Base-by-base conservation (phyloP, 495 filamentous ascomycete genomes). In the Penicillium cinerascens region DNA sequence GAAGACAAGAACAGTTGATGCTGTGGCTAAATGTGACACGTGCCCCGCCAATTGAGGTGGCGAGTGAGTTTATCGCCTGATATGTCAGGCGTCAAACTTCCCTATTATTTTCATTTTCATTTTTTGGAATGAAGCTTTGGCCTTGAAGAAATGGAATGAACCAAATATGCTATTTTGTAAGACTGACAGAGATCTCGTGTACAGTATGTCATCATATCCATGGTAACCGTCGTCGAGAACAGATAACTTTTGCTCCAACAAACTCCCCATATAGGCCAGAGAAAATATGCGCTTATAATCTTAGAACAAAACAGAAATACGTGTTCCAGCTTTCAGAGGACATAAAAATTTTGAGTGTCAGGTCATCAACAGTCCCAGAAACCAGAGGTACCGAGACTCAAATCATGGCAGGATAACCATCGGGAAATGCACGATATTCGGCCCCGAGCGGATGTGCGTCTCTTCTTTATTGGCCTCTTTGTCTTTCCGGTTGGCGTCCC, bases 391-490 rank as follows among this genome's bases (percentile, higher is more conserved):
- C 6, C 18, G 29, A 13, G 16, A 20, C 36, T 20, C 21, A 25
- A 21, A 52, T 60, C 55, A 72, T 42, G 60, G 65, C 49, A 72
- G 42, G 10, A 66, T 44, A 8, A 70, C 55, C 17, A 65, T 26
- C 9, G 69, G 69, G 17, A 67, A 52, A 23, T 73, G 70, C 26
- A 69, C 44, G 20, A 71, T 49, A 20, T 43, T 46, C 20, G 48
- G 52, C n/a, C 55, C 56, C 38, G 27, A 50, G 18, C 42, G 27
- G 29, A 45, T 36, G 22, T 40, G 27, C 16, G 22, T 37, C 40
- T 29, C 8, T 23, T 56, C 18, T 18, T 26, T 44, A 33, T 23
- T 38, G 16, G 16, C 43, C 23, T 49, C 51, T 15, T 47, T 47
- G 18, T 60, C 58, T 47, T 56, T 59, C 42, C 56, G 44, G 36